Evolutionary conservation across 495 filamentous ascomycete species (phyloP).

Genomic region (Aspergillus saccharolyticus): DNA sequence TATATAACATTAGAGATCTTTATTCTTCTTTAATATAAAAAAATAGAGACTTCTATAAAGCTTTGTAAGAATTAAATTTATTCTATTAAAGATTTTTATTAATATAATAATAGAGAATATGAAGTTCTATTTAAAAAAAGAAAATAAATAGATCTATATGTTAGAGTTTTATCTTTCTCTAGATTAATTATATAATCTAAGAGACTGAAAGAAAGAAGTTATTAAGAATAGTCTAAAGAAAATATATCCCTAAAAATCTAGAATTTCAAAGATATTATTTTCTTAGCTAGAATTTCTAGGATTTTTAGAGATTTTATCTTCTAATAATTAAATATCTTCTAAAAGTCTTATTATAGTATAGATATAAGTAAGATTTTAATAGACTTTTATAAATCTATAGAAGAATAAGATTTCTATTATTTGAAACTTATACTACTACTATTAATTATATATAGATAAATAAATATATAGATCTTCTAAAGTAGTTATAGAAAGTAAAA

Average conservation of each 20-base stretch:
- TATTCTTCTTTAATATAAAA: constrained; percentile 11
- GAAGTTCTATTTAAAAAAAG: no score
- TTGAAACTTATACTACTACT: not conserved
- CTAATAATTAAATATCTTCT: not conserved
- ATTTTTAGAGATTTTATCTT: not conserved
- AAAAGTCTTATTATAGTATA: not conserved
- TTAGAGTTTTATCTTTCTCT: no score
- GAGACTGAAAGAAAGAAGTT: not conserved
- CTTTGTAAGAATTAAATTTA: not conserved
- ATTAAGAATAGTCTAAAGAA: not conserved
- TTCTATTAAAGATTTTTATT: not conserved
- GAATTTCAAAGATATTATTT: not conserved
- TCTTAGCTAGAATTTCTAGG: not conserved
- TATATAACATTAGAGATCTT: constrained; percentile 9
- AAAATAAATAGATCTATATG: not conserved
- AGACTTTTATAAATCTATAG: not conserved
- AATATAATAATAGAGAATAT: not conserved
- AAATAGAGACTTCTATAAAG: not conserved
- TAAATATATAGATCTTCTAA: not conserved
- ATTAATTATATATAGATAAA: not conserved
- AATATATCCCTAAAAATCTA: not conserved
- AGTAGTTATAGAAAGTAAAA: not conserved
- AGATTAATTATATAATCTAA: not conserved
- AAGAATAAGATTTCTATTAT: not conserved
- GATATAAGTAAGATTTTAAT: not conserved